phyloP scores from a whole-genome alignment of 495 filamentous ascomycete genomes.

The Barbatosphaeria neglecta region DNA sequence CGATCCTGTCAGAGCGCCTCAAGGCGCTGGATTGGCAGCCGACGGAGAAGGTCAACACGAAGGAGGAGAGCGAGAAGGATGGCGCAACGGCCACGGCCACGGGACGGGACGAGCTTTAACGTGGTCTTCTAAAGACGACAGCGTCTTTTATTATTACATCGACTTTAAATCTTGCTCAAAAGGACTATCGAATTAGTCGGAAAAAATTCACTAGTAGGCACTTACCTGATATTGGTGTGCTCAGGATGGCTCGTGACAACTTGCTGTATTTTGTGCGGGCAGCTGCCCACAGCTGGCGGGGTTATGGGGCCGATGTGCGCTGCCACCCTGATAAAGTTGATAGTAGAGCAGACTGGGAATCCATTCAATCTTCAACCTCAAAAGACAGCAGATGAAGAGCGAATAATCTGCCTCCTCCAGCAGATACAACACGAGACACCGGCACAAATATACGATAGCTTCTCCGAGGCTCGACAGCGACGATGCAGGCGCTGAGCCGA shows the following conservation, averaged over 20 bases:
- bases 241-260: not conserved
- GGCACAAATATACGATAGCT: too few relatives aligned
- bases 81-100: constrained; percentile 19
- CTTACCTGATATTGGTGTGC: not conserved
- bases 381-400: too few relatives aligned
- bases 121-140: too few relatives aligned
- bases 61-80: constrained; percentile 21
- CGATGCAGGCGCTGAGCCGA: not conserved
- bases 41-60: constrained; percentile 31
- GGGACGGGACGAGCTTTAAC: constrained; percentile 27
- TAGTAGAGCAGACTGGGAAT: too few relatives aligned
- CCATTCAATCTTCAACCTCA: too few relatives aligned
- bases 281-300: not conserved
- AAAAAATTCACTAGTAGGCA: not conserved
- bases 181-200: not conserved
- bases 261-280: not conserved
- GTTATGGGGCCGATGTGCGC: too few relatives aligned
- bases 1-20: constrained; percentile 85
- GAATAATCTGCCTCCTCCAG: not conserved
- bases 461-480: too few relatives aligned
- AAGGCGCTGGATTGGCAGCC: constrained; percentile 72
- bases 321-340: too few relatives aligned
- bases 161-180: not conserved
- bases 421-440: too few relatives aligned
- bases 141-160: not conserved